phyloP scores from a whole-genome alignment of 2,329 filamentous ascomycete genomes.

The Fusarium tjaetaba region DNA sequence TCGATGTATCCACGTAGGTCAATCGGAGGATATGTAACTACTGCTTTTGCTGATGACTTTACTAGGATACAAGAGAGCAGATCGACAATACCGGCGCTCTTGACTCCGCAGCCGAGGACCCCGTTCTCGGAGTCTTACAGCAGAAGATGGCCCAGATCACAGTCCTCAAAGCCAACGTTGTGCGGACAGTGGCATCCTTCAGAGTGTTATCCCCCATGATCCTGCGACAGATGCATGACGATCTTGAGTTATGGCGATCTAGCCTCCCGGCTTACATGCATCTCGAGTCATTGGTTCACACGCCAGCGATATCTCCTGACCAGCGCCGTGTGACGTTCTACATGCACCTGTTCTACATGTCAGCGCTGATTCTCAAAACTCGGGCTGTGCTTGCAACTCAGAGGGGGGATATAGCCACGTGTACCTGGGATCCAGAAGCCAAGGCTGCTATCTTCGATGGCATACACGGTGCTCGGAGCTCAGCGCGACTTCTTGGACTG shows the following conservation, averaged over 20 bases:
- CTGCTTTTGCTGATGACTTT: no score
- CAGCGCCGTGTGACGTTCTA: neutral
- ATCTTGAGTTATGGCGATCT: neutral
- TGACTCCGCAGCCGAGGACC: neutral
- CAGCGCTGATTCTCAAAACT: neutral
- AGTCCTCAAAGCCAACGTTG: neutral
- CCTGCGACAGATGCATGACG: neutral
- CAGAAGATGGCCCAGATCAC: neutral
- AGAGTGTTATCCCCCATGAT: rapidly evolving
- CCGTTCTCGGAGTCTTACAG: rapidly evolving
- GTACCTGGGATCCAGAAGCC: neutral
- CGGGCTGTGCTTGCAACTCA: neutral
- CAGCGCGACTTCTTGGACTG: rapidly evolving
- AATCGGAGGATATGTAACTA: no score
- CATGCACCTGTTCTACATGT: neutral
- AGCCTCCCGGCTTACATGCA: neutral
- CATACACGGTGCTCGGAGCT: rapidly evolving
- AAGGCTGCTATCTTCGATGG: neutral
- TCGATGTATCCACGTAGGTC: neutral
- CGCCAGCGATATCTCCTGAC: neutral
- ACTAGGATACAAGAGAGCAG: neutral
- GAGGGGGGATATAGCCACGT: neutral
- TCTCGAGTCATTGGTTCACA: rapidly evolving
- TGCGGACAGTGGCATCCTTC: neutral
- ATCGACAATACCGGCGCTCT: neutral